Evolutionary conservation across 805 yeast species (phyloP).

Genomic region (Debaryomyces maramus): DNA sequence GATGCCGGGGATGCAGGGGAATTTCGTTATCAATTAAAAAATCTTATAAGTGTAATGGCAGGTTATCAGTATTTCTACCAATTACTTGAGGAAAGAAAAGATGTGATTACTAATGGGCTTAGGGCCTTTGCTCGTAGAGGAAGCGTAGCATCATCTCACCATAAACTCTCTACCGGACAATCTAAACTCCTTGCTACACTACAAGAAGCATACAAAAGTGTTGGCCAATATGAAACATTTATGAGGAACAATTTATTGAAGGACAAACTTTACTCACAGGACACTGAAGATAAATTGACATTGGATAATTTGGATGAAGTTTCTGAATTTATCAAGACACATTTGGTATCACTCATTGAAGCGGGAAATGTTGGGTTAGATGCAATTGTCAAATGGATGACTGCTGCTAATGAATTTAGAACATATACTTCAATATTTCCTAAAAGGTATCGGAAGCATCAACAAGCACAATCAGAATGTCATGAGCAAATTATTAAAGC

Average conservation of each 20-base stretch:
- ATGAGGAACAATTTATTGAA: conserved; percentile 19
- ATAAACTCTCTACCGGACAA: conserved; percentile 12
- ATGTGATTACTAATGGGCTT: conserved; percentile 17
- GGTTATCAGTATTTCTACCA: conserved; percentile 29
- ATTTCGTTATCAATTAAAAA: conserved; percentile 24
- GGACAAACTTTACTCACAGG: conserved; percentile 15
- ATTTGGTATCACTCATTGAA: conserved; percentile 17
- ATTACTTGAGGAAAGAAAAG: conserved; percentile 27
- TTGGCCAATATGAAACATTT: conserved; percentile 27
- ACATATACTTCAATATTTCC: conserved; percentile 15
- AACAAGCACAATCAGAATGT: conserved; percentile 14
- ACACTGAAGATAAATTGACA: conserved; percentile 10
- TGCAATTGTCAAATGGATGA: conserved; percentile 24
- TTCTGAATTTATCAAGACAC: conserved; percentile 18
- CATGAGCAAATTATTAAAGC: conserved; percentile 13
- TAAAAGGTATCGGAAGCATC: conserved; percentile 9
- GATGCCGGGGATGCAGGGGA: conserved; percentile 27
- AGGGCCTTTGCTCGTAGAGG: conserved; percentile 13
- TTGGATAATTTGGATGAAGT: conserved; percentile 26
- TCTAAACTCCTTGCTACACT: conserved; percentile 26
- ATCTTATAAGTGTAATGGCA: conserved; percentile 20
- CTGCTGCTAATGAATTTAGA: conserved; percentile 30
- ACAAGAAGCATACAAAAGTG: conserved; percentile 28
- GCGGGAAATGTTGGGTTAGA: conserved; percentile 17
- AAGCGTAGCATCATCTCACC: conserved; percentile 8